Evolutionary conservation across 2,329 filamentous ascomycete genomes (phyloP), one percentile per base, ranked within the genome.

Genomic region (Trichoderma asperellum): DNA sequence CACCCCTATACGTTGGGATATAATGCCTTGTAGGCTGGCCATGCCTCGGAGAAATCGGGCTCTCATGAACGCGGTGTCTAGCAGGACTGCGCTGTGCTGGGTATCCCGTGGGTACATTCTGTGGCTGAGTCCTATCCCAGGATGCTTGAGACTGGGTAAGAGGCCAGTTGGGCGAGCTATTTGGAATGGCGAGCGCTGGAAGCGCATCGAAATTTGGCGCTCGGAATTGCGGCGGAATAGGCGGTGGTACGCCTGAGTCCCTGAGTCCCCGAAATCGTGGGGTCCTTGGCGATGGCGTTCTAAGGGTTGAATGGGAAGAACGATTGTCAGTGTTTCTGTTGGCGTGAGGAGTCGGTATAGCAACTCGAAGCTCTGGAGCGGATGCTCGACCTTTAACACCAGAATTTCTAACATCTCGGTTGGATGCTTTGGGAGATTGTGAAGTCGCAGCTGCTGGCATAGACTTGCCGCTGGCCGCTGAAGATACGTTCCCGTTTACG

Each of bases 1-100:
- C 82, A 43, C 84, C 81, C 34, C 81, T 81, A 73, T 88, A 88
- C 6, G 86, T 85, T 5, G 86, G 86, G 4, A 86, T 86, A 74
- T 88, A 87, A 76, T 85, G 88, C 76, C 88, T 86, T 10, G 88
- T 77, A 12, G 88, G 80, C 1, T 86, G 83, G 10, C n/a, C 16
- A 27, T 65, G 29, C 18, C 71, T 74, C 58, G 75, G 69, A 21
- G 76, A 75, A 43, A 78, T 79, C 52, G 77, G 73, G 71, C 81
- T 66, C 65, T 83, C 82, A n/a, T 73, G 73, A n/a, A 72, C 70
- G 4, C 79, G 79, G 52, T 79, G 76, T 1, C 76, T 75, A 14
- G 79, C 74, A 0, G 78, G 77, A 43, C 79, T 78, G n/a, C 76
- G 74, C 6, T 73, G 75, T 29, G 73, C 53, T 2, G 34, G 5